Conservation (phyloP, 345 rosid genomes). For the Eucalyptus caleyi region DNA sequence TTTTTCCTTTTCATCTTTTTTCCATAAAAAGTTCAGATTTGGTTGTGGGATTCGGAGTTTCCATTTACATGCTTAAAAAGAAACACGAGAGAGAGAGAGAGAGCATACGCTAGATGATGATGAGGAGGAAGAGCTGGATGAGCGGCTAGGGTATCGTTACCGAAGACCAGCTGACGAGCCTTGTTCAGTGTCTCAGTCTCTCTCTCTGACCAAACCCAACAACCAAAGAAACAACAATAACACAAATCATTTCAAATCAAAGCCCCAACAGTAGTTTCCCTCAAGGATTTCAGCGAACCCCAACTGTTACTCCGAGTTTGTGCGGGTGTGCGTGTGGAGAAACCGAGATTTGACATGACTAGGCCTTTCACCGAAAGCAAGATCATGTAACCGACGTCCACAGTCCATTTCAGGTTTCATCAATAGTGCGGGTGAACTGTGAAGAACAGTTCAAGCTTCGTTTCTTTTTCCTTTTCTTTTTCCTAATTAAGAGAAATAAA, state of each 20-base stretch:
- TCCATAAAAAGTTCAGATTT: not conserved
- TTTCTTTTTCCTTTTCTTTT: not conserved
- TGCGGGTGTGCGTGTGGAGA: not conserved
- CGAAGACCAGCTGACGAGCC: constrained; percentile 96
- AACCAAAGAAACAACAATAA: not conserved
- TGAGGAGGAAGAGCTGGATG: constrained; percentile 13
- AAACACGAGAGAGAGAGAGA: not conserved
- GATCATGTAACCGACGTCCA: not conserved
- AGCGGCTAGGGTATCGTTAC: constrained; percentile 47
- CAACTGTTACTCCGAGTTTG: not conserved
- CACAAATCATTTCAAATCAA: constrained; percentile 12
- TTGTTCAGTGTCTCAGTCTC: constrained; percentile 97
- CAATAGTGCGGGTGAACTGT: not conserved
- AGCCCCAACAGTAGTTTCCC: not conserved
- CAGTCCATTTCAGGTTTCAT: not conserved
- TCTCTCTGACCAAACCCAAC: constrained; percentile 51
- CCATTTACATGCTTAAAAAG: not conserved
- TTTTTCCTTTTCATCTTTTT: not conserved
- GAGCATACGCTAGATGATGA: constrained; percentile 28
- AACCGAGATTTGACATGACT: not conserved
- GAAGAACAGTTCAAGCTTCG: not conserved
- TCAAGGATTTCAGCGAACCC: constrained; percentile 5
- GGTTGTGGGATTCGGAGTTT: not conserved
- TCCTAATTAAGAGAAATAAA: not conserved
- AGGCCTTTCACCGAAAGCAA: not conserved